Evolutionary conservation across 2,329 filamentous ascomycete genomes (phyloP).

Genomic region (Colletotrichum liriopes): DNA sequence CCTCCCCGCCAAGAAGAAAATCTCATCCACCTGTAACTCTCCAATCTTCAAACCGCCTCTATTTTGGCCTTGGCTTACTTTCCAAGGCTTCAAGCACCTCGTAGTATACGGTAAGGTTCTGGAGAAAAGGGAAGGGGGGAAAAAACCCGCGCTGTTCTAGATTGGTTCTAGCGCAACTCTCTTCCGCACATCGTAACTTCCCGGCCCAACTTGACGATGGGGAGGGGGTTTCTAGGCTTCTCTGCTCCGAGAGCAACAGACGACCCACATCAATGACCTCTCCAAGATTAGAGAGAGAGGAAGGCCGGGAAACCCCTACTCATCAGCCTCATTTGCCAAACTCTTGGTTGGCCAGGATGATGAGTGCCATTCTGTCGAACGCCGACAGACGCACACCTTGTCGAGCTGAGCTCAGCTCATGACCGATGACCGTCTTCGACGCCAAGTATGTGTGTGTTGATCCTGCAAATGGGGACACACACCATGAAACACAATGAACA

Average conservation of each 20-base stretch:
- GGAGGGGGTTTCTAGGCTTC: not conserved
- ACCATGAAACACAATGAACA: not conserved
- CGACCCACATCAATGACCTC: not conserved
- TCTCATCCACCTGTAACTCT: conserved; percentile 1
- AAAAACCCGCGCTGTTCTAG: not conserved
- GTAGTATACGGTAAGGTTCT: not conserved
- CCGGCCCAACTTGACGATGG: not conserved
- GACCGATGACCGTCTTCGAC: not conserved
- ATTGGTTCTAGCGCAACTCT: not conserved
- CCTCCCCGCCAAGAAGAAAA: not conserved
- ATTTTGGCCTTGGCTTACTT: not conserved
- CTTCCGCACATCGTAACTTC: conserved; percentile 9
- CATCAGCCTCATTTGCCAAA: not conserved
- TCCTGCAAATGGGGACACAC: no score
- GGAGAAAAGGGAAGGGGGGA: not conserved
- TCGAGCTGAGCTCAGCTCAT: not conserved
- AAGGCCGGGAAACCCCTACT: no score
- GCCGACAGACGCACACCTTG: not conserved
- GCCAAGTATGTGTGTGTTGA: no score
- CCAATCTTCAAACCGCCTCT: not conserved
- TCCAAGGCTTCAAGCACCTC: not conserved
- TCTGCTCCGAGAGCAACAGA: not conserved
- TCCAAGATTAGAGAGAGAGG: not conserved
- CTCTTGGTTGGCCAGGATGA: not conserved
- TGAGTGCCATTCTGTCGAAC: no score